Base-by-base conservation (phyloP, 106 monocot genomes). In the Platanthera guangdongensis region DNA sequence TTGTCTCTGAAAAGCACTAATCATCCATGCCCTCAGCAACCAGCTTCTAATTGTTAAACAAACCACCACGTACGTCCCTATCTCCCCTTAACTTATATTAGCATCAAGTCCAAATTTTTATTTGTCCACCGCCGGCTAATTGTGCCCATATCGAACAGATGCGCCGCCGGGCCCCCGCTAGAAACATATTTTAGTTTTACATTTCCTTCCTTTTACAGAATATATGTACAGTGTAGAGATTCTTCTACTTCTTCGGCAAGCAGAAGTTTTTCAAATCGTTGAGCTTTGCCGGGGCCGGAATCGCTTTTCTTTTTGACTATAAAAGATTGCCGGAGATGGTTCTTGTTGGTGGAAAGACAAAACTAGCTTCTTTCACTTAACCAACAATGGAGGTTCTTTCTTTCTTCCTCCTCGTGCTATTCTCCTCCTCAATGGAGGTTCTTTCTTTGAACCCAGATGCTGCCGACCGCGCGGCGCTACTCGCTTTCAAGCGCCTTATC, bases 401-500 rank as follows among this genome's bases (percentile, higher is more conserved):
- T 16, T 14, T 75, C 15, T 13, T 74, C 74, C 69, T 74, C 52
- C 45, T 73, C 57, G 16, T 72, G 72, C 13, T 67, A 47, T 49
- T 19, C 2, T 54, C 57, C 18, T 71, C 39, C 7, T 18, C 76
- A 7, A 62, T 75, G 51, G 8, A 46, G 21, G 32, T 55, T 46
- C 5, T n/a, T n/a, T n/a, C 45, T 46, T 28, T 50, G 11, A 45
- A 71, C 28, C 13, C 75, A 15, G 54, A 74, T 18, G 52, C 47
- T 76, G 52, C 22, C 6, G 80, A 64, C 68, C 76, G 85, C 53
- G 19, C 48, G 21, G 52, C 65, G 9, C 65, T 79, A 2, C 86
- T 89, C 25, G 76, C 68, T 14, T 67, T 89, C 54, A 86, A 81
- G 77, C 8, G 32, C 16, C 68, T 77, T 10, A 39, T 89, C 39